Evolutionary conservation across 2,329 filamentous ascomycete genomes (phyloP).

Genomic region (Neofusicoccum umdonicola): DNA sequence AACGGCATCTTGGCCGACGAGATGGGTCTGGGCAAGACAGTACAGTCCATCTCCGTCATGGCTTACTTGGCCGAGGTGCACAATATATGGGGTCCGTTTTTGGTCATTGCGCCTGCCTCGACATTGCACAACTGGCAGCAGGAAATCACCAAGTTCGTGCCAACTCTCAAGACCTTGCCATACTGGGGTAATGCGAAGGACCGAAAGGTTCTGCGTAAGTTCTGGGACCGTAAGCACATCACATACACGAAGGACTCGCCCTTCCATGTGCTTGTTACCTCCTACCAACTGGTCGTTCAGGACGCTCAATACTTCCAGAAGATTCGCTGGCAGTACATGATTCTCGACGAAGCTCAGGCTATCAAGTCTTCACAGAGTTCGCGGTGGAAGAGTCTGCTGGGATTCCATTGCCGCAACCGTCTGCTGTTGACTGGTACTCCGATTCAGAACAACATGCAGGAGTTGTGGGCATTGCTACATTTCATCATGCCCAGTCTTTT

Average conservation of each 20-base stretch:
- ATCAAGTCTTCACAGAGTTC: conserved; percentile 98
- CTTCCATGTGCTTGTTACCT: conserved; percentile 95
- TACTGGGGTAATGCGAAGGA: conserved; percentile 97
- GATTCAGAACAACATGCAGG: conserved; percentile 99
- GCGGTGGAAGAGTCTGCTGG: conserved; percentile 91
- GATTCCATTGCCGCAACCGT: conserved; percentile 93
- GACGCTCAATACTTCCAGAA: conserved; percentile 98
- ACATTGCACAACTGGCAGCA: conserved; percentile 99
- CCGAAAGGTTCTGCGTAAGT: conserved; percentile 93
- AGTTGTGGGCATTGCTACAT: conserved; percentile 94
- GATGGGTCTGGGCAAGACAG: conserved; percentile 99
- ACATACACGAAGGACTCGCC: conserved; percentile 91
- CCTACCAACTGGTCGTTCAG: conserved; percentile 93
- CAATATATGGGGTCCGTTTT: conserved; percentile 96
- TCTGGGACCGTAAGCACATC: conserved; percentile 97
- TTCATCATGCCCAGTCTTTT: conserved; percentile 99
- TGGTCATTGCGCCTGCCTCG: conserved; percentile 93
- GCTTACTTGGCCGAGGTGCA: conserved; percentile 95
- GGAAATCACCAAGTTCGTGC: conserved; percentile 93
- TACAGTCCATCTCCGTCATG: conserved; percentile 99
- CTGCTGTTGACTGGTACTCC: conserved; percentile 92
- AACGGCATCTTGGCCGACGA: conserved; percentile 98
- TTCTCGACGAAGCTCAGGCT: conserved; percentile 95
- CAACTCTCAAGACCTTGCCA: conserved; percentile 88
- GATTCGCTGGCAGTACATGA: conserved; percentile 99